Conservation (phyloP, 192 early-diverging fungal genomes). For the Pecoramyces ruminantium region DNA sequence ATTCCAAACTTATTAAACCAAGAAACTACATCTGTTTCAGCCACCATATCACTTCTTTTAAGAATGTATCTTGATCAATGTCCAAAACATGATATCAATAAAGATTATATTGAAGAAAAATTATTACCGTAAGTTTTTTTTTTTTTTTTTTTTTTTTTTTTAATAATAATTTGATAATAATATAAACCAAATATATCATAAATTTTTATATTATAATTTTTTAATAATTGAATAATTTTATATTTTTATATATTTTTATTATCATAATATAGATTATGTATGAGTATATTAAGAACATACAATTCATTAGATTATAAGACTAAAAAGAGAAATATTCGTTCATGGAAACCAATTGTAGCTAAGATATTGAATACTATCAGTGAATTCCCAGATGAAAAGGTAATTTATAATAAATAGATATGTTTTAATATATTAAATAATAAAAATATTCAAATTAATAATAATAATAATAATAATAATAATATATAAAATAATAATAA, state of each 20-base stretch:
- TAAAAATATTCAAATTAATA: no score
- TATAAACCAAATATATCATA: no score
- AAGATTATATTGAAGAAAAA: conserved; percentile 41
- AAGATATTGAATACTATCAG: conserved; percentile 47
- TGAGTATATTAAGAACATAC: conserved; percentile 42
- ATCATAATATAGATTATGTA: conserved; percentile 31
- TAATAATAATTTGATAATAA: no score
- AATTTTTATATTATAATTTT: neutral
- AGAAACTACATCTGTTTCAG: conserved; percentile 57
- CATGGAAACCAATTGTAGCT: conserved; percentile 62
- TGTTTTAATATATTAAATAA: no score
- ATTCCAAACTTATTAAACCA: conserved; percentile 82
- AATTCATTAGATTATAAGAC: conserved; percentile 49
- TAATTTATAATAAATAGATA: no score
- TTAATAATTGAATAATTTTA: no score
- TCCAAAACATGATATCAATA: conserved; percentile 23
- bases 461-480: no score
- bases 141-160: neutral
- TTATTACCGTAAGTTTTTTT: conserved; percentile 34
- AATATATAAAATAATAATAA: no score
- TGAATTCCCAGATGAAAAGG: conserved; percentile 45
- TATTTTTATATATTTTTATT: no score
- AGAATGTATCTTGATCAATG: conserved; percentile 25
- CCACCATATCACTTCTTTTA: conserved; percentile 6
- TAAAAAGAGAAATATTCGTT: conserved; percentile 46